Conservation (phyloP, 768 basidiomycete species). For the Panaeolus cyanescens region DNA sequence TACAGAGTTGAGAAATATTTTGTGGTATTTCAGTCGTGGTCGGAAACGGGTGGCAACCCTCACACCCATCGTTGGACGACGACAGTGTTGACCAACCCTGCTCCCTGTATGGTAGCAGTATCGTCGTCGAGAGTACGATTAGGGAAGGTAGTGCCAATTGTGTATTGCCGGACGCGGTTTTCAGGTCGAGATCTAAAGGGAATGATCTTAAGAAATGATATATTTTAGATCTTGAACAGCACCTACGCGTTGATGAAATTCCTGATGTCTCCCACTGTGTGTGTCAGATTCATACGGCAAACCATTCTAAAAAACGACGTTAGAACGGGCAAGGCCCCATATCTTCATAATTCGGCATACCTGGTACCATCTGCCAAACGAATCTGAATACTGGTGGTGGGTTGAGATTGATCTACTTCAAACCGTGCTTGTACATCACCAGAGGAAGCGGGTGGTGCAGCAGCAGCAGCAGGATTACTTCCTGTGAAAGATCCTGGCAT, state of each 20-base stretch:
- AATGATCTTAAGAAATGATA: constrained; percentile 2
- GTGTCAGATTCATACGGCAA: constrained; percentile 86
- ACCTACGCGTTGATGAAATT: constrained; percentile 90
- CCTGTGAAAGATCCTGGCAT: constrained; percentile 70
- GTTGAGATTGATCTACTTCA: constrained; percentile 79
- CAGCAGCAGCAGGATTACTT: constrained; percentile 20
- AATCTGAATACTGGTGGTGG: constrained; percentile 89
- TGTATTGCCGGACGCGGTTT: constrained; percentile 62
- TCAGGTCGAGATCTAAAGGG: constrained; percentile 67
- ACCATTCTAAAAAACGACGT: constrained; percentile 55
- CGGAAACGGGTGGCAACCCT: not conserved
- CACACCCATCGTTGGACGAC: constrained; percentile 79
- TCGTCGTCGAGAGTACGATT: constrained; percentile 70
- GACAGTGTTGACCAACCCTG: constrained; percentile 79
- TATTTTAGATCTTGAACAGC: not conserved
- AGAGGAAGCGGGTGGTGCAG: constrained; percentile 15
- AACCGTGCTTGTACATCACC: constrained; percentile 48
- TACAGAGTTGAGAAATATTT: not conserved
- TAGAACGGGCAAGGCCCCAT: not conserved
- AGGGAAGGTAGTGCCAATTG: constrained; percentile 89
- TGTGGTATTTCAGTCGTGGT: not conserved
- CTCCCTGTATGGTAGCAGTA: constrained; percentile 65
- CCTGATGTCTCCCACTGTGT: constrained; percentile 84
- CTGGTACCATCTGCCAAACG: constrained; percentile 89
- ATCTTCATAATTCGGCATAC: constrained; percentile 34